Conservation (phyloP, 176 grass and related monocot genomes). For the Ensete ventricosum region DNA sequence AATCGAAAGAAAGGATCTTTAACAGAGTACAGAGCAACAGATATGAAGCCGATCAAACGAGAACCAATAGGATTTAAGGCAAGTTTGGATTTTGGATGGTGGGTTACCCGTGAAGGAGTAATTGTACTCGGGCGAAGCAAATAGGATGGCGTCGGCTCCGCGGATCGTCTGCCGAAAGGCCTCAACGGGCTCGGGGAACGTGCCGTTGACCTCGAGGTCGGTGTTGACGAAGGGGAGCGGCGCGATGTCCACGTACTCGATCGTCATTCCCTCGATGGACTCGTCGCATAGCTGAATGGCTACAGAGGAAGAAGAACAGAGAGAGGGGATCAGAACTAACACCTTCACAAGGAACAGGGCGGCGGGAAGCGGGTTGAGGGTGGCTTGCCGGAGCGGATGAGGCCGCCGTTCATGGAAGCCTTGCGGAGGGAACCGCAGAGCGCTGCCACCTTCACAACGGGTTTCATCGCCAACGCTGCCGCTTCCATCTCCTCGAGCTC, state of each 20-base stretch:
- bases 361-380: neutral
- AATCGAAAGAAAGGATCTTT: too few species aligned
- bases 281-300: constrained; percentile 59
- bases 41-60: too few species aligned
- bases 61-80: neutral
- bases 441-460: constrained; percentile 31
- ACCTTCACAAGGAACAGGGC: neutral
- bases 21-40: too few species aligned
- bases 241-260: constrained; percentile 55
- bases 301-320: constrained; percentile 1
- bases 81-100: neutral
- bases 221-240: constrained; percentile 63
- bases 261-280: constrained; percentile 49
- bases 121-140: constrained; percentile 76
- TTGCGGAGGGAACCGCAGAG: constrained; percentile 85
- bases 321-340: neutral
- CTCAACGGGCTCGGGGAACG: constrained; percentile 56
- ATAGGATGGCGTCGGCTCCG: constrained; percentile 58
- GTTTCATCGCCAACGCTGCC: neutral
- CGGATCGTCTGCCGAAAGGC: constrained; percentile 51
- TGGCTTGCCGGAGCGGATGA: constrained; percentile 53
- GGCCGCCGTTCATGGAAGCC: constrained; percentile 73
- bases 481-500: neutral
- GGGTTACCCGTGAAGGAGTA: constrained; percentile 59
- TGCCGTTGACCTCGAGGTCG: constrained; percentile 59